Percentiles rank a stretch among this genome's conserved stretches.
These are phyloP conservation scores for Purpureocillium lavendulum DNA, from an alignment of 2,329 filamentous ascomycete species.

Conservation along the genomic window DNA sequence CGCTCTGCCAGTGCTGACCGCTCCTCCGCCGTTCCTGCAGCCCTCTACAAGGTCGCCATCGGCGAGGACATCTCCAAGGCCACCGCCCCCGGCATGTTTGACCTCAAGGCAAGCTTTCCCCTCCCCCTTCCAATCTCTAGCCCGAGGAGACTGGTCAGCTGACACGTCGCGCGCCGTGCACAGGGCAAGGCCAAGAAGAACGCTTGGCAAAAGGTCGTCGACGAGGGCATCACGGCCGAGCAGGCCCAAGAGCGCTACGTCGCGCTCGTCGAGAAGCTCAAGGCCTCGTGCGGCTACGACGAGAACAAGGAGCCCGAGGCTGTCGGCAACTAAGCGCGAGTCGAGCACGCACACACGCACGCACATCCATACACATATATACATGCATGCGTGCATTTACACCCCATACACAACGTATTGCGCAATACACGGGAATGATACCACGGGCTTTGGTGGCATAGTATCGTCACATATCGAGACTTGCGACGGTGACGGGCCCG, in stretches of 20 bases:
- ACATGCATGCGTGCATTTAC: background rate
- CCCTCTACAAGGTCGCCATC: slow-evolving; percentile 48
- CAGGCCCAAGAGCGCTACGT: slow-evolving; percentile 73
- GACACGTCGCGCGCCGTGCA: slow-evolving; percentile 1
- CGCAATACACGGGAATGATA: too few relatives aligned
- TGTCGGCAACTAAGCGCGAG: slow-evolving; percentile 29
- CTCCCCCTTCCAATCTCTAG: too few relatives aligned
- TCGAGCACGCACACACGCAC: too few relatives aligned
- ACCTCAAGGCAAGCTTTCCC: slow-evolving; percentile 47
- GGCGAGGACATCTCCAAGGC: slow-evolving; percentile 50
- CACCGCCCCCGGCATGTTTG: slow-evolving; percentile 57
- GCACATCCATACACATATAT: background rate
- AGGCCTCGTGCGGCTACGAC: slow-evolving; percentile 61
- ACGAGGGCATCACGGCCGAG: slow-evolving; percentile 52
- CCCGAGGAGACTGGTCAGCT: too few relatives aligned
- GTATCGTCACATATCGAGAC: too few relatives aligned
- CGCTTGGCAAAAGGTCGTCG: slow-evolving; percentile 64
- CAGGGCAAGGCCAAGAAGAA: slow-evolving; percentile 77
- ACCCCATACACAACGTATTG: too few relatives aligned
- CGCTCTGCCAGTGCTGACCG: background rate
- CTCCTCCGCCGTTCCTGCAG: slow-evolving; percentile 25
- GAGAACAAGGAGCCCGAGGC: slow-evolving; percentile 54
- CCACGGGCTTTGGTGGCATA: too few relatives aligned
- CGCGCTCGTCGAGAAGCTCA: slow-evolving; percentile 60
- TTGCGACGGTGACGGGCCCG: too few relatives aligned